A percentile compares a stretch with the other conserved stretches of the same genome.
These are phyloP conservation scores for Pezicula neosporulosa DNA, from an alignment of 2,329 filamentous ascomycete genomes.

Conservation along the genomic window DNA sequence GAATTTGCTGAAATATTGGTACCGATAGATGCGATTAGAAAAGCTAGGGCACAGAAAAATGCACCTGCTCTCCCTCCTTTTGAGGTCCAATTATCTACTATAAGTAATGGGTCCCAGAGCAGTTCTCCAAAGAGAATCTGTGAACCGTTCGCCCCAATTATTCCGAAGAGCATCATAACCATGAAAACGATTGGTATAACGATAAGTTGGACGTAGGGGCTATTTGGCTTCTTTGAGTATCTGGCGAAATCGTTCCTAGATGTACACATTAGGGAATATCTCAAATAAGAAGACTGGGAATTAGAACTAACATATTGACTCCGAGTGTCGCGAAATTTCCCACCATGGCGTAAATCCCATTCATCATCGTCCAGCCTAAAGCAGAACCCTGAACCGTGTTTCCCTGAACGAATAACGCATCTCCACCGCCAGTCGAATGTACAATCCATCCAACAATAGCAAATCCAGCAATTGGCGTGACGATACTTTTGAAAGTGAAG, in stretches of 20 bases:
- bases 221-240: constrained; percentile 14
- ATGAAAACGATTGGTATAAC: constrained; percentile 12
- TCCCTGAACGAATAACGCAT: constrained; percentile 5
- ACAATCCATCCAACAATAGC: constrained; percentile 12
- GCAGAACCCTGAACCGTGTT: constrained; percentile 4
- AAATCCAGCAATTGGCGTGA: constrained; percentile 11
- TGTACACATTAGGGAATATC: background rate
- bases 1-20: constrained; percentile 37
- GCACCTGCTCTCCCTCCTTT: constrained; percentile 11
- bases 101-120: constrained; percentile 11
- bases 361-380: constrained; percentile 22
- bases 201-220: constrained; percentile 12
- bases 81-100: constrained; percentile 17
- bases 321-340: constrained; percentile 17
- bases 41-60: constrained; percentile 17
- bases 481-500: constrained; percentile 44
- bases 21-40: constrained; percentile 21
- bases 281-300: too few species aligned
- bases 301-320: background rate
- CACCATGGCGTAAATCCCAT: constrained; percentile 24
- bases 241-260: constrained; percentile 21
- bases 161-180: constrained; percentile 35
- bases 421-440: constrained; percentile 4
- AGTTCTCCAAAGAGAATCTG: constrained; percentile 33
- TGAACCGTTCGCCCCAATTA: constrained; percentile 48